Conservation (phyloP, 164 flowering plant species). For the Magnolia changhungtana region DNA sequence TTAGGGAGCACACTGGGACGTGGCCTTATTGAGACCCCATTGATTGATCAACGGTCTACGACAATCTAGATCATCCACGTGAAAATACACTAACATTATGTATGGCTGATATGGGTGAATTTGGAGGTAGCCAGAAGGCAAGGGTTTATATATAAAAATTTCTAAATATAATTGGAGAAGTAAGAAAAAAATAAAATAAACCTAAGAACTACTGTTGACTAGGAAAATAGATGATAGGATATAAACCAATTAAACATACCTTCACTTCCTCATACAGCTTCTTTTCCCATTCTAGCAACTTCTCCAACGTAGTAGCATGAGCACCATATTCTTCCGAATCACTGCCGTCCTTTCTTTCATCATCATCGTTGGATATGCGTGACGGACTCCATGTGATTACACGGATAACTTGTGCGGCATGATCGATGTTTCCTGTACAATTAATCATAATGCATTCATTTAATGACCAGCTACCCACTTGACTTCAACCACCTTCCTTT, state of each 20-base stretch:
- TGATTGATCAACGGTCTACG: too few relatives aligned
- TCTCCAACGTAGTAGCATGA: constrained; percentile 90
- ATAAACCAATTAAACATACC: constrained; percentile 34
- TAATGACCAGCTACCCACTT: too few relatives aligned
- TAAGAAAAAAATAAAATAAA: background rate
- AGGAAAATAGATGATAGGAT: background rate
- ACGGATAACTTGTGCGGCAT: constrained; percentile 88
- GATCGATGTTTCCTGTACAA: constrained; percentile 70
- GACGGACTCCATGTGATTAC: constrained; percentile 93
- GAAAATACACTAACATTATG: too few relatives aligned
- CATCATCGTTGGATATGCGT: constrained; percentile 47
- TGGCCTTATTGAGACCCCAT: too few relatives aligned
- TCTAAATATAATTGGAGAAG: background rate
- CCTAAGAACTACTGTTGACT: background rate
- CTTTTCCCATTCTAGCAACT: constrained; percentile 97
- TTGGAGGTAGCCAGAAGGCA: too few relatives aligned
- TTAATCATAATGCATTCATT: background rate
- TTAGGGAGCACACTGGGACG: too few relatives aligned
- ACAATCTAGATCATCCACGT: too few relatives aligned
- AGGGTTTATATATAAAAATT: too few relatives aligned
- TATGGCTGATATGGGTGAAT: too few relatives aligned
- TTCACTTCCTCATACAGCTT: constrained; percentile 94
- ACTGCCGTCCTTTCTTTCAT: constrained; percentile 13
- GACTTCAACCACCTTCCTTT: too few relatives aligned
- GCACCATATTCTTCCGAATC: constrained; percentile 74